These are phyloP conservation scores for Exophiala oligosperma DNA, from an alignment of 2,329 filamentous ascomycete species.

Conservation along the genomic window DNA sequence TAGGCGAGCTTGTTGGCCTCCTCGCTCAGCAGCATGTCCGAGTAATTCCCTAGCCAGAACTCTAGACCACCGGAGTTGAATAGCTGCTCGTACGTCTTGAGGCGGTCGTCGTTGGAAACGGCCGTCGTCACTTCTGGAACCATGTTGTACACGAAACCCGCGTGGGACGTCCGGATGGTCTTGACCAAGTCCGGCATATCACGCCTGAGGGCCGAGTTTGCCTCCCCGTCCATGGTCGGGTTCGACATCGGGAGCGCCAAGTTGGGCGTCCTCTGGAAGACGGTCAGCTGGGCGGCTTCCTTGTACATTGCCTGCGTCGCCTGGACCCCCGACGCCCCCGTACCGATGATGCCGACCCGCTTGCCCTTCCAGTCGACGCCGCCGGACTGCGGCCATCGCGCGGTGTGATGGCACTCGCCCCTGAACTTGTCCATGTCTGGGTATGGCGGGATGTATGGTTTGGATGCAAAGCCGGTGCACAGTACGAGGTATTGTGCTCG, in stretches of 20 bases:
- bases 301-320: conserved; percentile 61
- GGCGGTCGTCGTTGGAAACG: conserved; percentile 29
- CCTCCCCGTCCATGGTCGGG: neutral
- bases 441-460: conserved; percentile 60
- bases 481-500: neutral
- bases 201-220: neutral
- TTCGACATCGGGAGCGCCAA: conserved; percentile 51
- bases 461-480: conserved; percentile 29
- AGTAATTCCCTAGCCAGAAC: conserved; percentile 53
- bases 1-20: conserved; percentile 56
- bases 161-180: conserved; percentile 4
- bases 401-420: conserved; percentile 59
- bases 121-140: conserved; percentile 41
- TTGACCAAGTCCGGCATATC: neutral
- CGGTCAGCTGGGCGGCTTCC: conserved; percentile 49
- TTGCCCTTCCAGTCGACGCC: conserved; percentile 58
- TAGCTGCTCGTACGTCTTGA: conserved; percentile 48
- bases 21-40: conserved; percentile 38
- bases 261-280: conserved; percentile 65
- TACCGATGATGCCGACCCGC: conserved; percentile 62
- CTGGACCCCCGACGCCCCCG: conserved; percentile 64
- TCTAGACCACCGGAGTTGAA: conserved; percentile 56
- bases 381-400: conserved; percentile 52
- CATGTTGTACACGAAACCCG: conserved; percentile 8
- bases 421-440: conserved; percentile 59